These are phyloP conservation scores for Byssochlamys sp. DNA, from an alignment of 2,329 filamentous ascomycete species.

Conservation along the genomic window DNA sequence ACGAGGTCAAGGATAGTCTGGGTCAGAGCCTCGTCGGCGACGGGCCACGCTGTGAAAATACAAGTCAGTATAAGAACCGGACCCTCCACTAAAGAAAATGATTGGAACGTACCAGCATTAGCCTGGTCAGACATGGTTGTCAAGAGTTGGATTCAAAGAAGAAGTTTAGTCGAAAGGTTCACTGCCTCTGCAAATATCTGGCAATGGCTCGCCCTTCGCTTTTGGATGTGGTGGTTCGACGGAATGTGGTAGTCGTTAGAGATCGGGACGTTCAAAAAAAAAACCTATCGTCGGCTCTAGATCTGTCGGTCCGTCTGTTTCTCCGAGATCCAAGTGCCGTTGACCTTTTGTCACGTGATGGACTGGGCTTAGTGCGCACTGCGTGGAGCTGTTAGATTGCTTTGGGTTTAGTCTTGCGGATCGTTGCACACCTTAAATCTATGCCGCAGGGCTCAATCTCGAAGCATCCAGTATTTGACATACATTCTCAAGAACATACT, in stretches of 20 bases:
- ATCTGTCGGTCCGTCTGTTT: neutral
- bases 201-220: constrained; percentile 1
- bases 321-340: neutral
- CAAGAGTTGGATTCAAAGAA: neutral
- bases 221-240: neutral
- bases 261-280: neutral
- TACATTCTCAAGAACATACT: too few relatives aligned
- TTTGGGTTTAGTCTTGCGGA: neutral
- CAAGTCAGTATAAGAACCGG: neutral
- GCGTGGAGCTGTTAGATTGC: neutral
- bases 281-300: neutral
- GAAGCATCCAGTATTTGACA: too few relatives aligned
- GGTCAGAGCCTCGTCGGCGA: constrained; percentile 63
- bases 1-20: constrained; percentile 76
- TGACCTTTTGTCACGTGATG: neutral
- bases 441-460: neutral
- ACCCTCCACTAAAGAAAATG: neutral
- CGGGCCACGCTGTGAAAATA: constrained; percentile 51
- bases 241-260: neutral
- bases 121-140: constrained; percentile 1
- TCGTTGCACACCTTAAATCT: neutral
- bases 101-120: constrained; percentile 1
- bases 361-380: neutral
- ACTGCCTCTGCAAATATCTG: constrained; percentile 1
- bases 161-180: neutral